Percentiles rank a stretch among this genome's conserved stretches.
phyloP scores from a whole-genome alignment of 2,329 filamentous ascomycete genomes.

The Didymella exigua region DNA sequence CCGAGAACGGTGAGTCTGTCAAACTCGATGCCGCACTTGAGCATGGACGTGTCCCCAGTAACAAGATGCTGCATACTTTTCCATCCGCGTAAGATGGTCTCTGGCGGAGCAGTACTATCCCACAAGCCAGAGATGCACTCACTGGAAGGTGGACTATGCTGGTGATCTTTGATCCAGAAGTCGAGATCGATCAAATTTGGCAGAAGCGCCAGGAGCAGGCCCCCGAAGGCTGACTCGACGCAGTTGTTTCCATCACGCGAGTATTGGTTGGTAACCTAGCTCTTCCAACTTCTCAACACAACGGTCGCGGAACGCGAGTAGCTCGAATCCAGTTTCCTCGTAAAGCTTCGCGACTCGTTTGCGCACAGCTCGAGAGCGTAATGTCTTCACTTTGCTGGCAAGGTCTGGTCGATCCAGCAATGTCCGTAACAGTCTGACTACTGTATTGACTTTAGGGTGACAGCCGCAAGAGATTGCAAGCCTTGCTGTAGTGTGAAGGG shows the following conservation, averaged over 20 bases:
- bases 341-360: constrained; percentile 22
- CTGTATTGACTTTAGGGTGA: constrained; percentile 24
- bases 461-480: constrained; percentile 23
- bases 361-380: constrained; percentile 27
- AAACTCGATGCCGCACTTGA: constrained; percentile 23
- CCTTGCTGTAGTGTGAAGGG: constrained; percentile 23
- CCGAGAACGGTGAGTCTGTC: constrained; percentile 22
- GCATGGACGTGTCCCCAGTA: constrained; percentile 21
- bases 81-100: constrained; percentile 7
- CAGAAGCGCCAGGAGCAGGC: constrained; percentile 25
- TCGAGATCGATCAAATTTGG: constrained; percentile 28
- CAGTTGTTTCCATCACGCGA: constrained; percentile 28
- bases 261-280: constrained; percentile 14
- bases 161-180: constrained; percentile 28
- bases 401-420: constrained; percentile 29
- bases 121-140: constrained; percentile 31
- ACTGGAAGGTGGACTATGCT: constrained; percentile 21
- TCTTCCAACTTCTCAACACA: constrained; percentile 18
- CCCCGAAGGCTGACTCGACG: constrained; percentile 33
- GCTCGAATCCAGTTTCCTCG: constrained; percentile 18
- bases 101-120: constrained; percentile 20
- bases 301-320: constrained; percentile 18
- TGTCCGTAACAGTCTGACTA: constrained; percentile 29
- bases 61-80: constrained; percentile 20
- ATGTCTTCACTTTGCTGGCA: constrained; percentile 23